Percentiles rank a stretch among this genome's conserved stretches.
These are phyloP conservation scores for Colletotrichum brevisporum DNA, from an alignment of 2,329 filamentous ascomycete species.

Conservation along the genomic window DNA sequence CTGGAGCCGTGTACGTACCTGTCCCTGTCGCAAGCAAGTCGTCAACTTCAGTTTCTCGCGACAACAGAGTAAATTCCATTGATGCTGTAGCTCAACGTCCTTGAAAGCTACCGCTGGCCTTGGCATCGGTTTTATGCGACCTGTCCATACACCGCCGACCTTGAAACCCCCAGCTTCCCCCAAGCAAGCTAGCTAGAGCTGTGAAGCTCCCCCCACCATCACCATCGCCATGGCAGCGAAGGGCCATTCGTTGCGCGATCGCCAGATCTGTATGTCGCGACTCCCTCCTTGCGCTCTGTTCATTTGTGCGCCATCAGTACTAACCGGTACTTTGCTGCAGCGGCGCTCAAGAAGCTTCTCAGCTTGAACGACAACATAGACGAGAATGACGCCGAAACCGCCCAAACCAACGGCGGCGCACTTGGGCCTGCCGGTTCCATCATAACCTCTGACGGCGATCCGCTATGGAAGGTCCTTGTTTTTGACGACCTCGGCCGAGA, in stretches of 20 bases:
- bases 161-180: slow-evolving; percentile 8
- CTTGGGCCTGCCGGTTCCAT: slow-evolving; percentile 82
- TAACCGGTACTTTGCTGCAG: slow-evolving; percentile 58
- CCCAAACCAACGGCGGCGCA: slow-evolving; percentile 71
- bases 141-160: neutral
- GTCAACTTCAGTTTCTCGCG: slow-evolving; percentile 25
- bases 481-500: slow-evolving; percentile 94
- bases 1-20: slow-evolving; percentile 40
- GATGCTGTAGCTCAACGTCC: slow-evolving; percentile 7
- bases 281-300: neutral
- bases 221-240: slow-evolving; percentile 59
- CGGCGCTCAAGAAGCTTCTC: slow-evolving; percentile 93
- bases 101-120: slow-evolving; percentile 4
- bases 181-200: slow-evolving; percentile 39
- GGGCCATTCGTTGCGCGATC: slow-evolving; percentile 63
- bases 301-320: neutral
- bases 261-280: slow-evolving; percentile 60
- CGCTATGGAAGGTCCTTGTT: slow-evolving; percentile 97
- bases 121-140: slow-evolving; percentile 20
- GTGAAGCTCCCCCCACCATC: slow-evolving; percentile 39
- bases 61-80: slow-evolving; percentile 14
- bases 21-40: slow-evolving; percentile 27
- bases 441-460: slow-evolving; percentile 87
- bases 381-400: slow-evolving; percentile 73
- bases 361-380: slow-evolving; percentile 87